These are phyloP conservation scores for Blastobotrys terrestris DNA, from an alignment of 805 yeast genomes.

Conservation along the genomic window DNA sequence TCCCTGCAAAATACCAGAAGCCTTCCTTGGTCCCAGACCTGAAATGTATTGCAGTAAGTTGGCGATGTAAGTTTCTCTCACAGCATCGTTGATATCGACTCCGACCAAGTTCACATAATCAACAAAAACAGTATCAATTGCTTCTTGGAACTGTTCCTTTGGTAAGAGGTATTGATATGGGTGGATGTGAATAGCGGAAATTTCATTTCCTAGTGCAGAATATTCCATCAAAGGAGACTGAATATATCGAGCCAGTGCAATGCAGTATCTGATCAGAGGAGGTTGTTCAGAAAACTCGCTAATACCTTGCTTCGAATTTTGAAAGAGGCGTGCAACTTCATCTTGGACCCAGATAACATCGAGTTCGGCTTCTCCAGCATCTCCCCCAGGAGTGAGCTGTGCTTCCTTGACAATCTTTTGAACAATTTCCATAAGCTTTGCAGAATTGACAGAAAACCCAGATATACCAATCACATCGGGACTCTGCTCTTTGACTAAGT, in stretches of 20 bases:
- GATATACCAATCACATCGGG: constrained; percentile 91
- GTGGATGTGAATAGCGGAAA: constrained; percentile 54
- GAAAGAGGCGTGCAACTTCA: constrained; percentile 86
- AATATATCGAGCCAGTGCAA: constrained; percentile 83
- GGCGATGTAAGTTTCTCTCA: constrained; percentile 66
- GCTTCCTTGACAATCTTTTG: constrained; percentile 52
- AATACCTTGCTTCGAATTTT: constrained; percentile 67
- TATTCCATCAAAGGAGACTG: constrained; percentile 94
- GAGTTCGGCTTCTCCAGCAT: constrained; percentile 37
- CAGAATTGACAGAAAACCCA: constrained; percentile 74
- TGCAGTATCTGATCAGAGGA: constrained; percentile 71
- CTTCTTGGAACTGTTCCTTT: constrained; percentile 53
- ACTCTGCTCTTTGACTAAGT: constrained; percentile 52
- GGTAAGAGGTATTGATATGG: constrained; percentile 69
- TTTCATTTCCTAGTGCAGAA: constrained; percentile 69
- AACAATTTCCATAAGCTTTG: constrained; percentile 49
- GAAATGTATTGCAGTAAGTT: constrained; percentile 69
- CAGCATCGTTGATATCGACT: constrained; percentile 86
- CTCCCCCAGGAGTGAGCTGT: constrained; percentile 37
- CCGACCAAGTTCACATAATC: constrained; percentile 90
- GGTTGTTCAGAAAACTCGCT: constrained; percentile 83
- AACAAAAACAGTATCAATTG: constrained; percentile 75
- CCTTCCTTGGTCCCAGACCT: constrained; percentile 95
- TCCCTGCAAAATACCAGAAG: constrained; percentile 76
- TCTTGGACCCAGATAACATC: constrained; percentile 81